phyloP scores from a whole-genome alignment of 1,139 yeast species.

The Diutina neorugosa region DNA sequence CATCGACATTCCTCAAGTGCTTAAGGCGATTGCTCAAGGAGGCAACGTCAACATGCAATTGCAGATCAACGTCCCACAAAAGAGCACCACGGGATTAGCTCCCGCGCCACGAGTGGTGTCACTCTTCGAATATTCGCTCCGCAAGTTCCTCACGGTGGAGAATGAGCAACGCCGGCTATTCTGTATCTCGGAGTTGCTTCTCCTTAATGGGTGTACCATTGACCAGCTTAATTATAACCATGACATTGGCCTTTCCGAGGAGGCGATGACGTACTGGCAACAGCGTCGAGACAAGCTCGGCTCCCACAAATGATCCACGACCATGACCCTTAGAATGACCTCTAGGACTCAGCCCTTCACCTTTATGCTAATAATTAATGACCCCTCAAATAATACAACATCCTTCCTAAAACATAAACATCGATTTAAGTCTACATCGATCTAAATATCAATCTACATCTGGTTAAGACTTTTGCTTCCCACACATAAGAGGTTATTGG shows the following conservation, averaged over 20 bases:
- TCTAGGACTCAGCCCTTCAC: too few relatives aligned
- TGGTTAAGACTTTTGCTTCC: too few relatives aligned
- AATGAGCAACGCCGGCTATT: slow-evolving; percentile 23
- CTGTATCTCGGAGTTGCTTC: slow-evolving; percentile 61
- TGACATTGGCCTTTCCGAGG: slow-evolving; percentile 23
- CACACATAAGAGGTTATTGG: too few relatives aligned
- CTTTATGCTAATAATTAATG: too few relatives aligned
- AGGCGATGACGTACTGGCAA: slow-evolving; percentile 44
- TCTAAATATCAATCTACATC: too few relatives aligned
- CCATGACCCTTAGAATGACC: too few relatives aligned
- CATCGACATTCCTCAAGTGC: slow-evolving; percentile 34
- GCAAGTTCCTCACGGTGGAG: slow-evolving; percentile 24
- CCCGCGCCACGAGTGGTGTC: slow-evolving; percentile 19
- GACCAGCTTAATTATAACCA: slow-evolving; percentile 15
- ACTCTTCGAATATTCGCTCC: slow-evolving; percentile 49
- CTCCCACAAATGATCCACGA: not conserved
- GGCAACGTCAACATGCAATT: slow-evolving; percentile 33
- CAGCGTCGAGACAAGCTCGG: slow-evolving; percentile 3
- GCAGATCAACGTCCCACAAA: slow-evolving; percentile 14
- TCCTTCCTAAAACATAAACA: too few relatives aligned
- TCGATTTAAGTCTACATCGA: too few relatives aligned
- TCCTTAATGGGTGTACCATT: slow-evolving; percentile 49
- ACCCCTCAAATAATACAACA: not conserved
- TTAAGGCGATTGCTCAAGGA: slow-evolving; percentile 36
- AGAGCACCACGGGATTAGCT: slow-evolving; percentile 7